A percentile compares a stretch with the other conserved stretches of the same genome.
These are phyloP conservation scores for Calonectria montana DNA, from an alignment of 2,329 filamentous ascomycete species.

Conservation along the genomic window DNA sequence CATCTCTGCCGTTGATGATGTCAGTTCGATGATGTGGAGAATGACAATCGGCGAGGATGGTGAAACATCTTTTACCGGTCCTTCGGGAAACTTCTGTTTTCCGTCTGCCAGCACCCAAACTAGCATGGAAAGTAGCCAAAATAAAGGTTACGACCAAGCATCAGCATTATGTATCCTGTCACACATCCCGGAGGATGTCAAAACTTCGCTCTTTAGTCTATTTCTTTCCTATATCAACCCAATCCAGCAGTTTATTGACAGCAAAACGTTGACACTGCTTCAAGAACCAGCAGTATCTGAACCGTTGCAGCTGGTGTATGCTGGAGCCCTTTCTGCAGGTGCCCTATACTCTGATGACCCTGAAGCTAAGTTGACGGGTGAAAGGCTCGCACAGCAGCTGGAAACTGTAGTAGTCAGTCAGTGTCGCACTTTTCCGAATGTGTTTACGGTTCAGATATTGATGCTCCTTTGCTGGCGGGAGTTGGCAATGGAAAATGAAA, in stretches of 20 bases:
- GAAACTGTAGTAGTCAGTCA: not conserved
- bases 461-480: conserved; percentile 1
- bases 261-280: not conserved
- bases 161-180: not conserved
- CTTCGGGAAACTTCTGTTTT: not conserved
- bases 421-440: not conserved
- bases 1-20: not conserved
- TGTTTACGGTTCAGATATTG: not conserved
- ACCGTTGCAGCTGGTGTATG: not conserved
- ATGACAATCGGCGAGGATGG: not conserved
- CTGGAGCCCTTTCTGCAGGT: not conserved
- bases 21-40: not conserved
- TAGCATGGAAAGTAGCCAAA: not conserved
- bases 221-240: not conserved
- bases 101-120: not conserved
- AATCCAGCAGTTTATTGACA: conserved; percentile 1
- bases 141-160: not conserved
- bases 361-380: not conserved
- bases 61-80: not conserved
- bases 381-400: not conserved
- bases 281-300: not conserved
- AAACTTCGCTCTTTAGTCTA: not conserved
- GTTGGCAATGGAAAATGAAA: conserved; percentile 6
- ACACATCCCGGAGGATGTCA: not conserved
- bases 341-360: not conserved